Percentiles rank a stretch among this genome's conserved stretches.
Evolutionary conservation across 2,329 filamentous ascomycete species (phyloP).

Genomic region (Ophiognomonia clavigignenti-juglandacearum): DNA sequence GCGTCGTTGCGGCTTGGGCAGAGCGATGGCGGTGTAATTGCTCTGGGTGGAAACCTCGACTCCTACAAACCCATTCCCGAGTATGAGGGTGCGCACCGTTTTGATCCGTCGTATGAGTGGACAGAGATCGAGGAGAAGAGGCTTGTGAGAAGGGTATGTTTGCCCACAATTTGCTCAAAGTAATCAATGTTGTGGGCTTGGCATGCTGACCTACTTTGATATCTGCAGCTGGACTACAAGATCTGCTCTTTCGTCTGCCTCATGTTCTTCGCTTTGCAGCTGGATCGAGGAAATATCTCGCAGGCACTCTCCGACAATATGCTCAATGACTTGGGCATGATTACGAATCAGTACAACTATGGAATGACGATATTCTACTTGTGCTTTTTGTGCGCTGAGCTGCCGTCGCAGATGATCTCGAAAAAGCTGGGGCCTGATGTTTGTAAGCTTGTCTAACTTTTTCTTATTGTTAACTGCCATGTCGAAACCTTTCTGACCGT

Average conservation of each 20-base stretch:
- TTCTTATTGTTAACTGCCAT: too few species aligned
- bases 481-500: too few species aligned
- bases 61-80: constrained; percentile 44
- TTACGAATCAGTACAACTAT: constrained; percentile 39
- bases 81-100: constrained; percentile 56
- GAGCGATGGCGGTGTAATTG: constrained; percentile 13
- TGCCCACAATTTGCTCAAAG: too few species aligned
- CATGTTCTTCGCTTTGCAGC: constrained; percentile 32
- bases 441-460: constrained; percentile 26
- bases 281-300: constrained; percentile 31
- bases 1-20: constrained; percentile 9
- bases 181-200: too few species aligned
- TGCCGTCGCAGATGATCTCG: constrained; percentile 48
- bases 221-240: constrained; percentile 24
- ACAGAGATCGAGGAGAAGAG: constrained; percentile 50
- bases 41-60: constrained; percentile 16
- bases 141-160: constrained; percentile 45
- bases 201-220: not conserved
- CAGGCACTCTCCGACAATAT: constrained; percentile 32
- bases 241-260: constrained; percentile 28
- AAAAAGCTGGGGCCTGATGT: constrained; percentile 42
- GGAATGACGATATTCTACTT: constrained; percentile 45
- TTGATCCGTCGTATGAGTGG: constrained; percentile 54
- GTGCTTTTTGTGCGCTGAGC: constrained; percentile 45
- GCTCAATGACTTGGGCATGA: constrained; percentile 25